Conservation (phyloP, 768 basidiomycete species). For the Chalciporus pseudorubinellus region DNA sequence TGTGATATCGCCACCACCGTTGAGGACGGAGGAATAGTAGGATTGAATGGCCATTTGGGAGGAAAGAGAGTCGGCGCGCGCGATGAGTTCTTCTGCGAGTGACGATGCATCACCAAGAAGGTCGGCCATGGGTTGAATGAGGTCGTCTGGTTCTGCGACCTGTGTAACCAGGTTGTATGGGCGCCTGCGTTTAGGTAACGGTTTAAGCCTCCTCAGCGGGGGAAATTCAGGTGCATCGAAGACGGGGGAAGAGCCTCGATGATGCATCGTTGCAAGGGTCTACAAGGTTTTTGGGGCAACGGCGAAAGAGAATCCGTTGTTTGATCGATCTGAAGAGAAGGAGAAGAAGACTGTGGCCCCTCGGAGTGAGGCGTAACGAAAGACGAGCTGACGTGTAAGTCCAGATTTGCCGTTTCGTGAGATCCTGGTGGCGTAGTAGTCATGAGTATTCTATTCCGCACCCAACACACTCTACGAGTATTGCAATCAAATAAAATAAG, state of each 20-base stretch:
- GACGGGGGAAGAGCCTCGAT: slow-evolving; percentile 51
- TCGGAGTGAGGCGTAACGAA: slow-evolving; percentile 14
- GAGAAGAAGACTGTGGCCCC: neutral
- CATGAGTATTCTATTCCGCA: slow-evolving; percentile 8
- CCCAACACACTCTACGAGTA: slow-evolving; percentile 13
- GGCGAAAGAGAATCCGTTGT: slow-evolving; percentile 8
- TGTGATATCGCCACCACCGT: slow-evolving; percentile 40
- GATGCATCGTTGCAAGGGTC: slow-evolving; percentile 42
- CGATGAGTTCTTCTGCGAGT: slow-evolving; percentile 56
- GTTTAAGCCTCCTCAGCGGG: slow-evolving; percentile 65
- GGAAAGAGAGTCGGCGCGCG: slow-evolving; percentile 55
- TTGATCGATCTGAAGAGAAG: slow-evolving; percentile 14
- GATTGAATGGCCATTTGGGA: slow-evolving; percentile 60
- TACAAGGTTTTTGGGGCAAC: slow-evolving; percentile 13
- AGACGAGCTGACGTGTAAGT: slow-evolving; percentile 31
- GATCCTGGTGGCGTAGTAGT: too few relatives aligned
- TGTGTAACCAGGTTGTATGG: slow-evolving; percentile 38
- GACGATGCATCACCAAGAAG: slow-evolving; percentile 43
- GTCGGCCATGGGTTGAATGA: slow-evolving; percentile 30
- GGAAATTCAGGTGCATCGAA: slow-evolving; percentile 68
- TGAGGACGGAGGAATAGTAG: slow-evolving; percentile 59
- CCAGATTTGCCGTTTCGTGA: slow-evolving; percentile 14
- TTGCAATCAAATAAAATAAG: slow-evolving; percentile 22
- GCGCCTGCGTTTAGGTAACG: slow-evolving; percentile 73
- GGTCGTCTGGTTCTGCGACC: slow-evolving; percentile 25